Percentiles rank a stretch among this genome's conserved stretches.
phyloP scores from a whole-genome alignment of 805 yeast genomes.

The Barnettozyma populi region DNA sequence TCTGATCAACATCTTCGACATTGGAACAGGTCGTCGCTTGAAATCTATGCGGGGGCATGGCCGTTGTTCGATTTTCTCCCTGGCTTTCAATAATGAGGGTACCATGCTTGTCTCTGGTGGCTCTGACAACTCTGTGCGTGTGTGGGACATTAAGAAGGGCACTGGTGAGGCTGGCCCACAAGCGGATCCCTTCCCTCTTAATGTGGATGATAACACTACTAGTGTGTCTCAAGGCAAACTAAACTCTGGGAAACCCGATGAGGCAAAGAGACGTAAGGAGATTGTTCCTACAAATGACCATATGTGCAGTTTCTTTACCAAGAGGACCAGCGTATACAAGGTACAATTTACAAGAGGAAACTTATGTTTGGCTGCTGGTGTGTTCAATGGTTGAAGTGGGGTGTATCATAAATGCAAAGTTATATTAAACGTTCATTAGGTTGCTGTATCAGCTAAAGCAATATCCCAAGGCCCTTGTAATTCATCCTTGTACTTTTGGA shows the following conservation, averaged over 20 bases:
- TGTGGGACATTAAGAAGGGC: conserved; percentile 90
- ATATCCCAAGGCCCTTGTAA: conserved; percentile 93
- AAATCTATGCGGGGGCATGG: conserved; percentile 97
- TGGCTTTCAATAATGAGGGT: conserved; percentile 83
- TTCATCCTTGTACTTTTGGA: conserved; percentile 80
- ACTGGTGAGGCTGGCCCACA: conserved; percentile 74
- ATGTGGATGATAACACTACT: conserved; percentile 29
- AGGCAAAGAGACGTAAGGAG: conserved; percentile 54
- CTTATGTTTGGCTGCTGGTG: conserved; percentile 90
- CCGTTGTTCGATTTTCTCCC: conserved; percentile 73
- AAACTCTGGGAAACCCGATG: conserved; percentile 35
- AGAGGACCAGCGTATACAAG: conserved; percentile 88
- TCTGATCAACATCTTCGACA: conserved; percentile 86
- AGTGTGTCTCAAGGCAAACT: conserved; percentile 17
- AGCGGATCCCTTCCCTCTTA: conserved; percentile 60
- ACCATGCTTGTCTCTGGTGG: conserved; percentile 86
- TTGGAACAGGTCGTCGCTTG: conserved; percentile 81
- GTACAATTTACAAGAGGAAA: conserved; percentile 90
- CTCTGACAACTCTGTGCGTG: conserved; percentile 87
- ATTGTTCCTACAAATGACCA: conserved; percentile 84
- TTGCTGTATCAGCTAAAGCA: conserved; percentile 56
- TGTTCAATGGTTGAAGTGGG: conserved; percentile 38
- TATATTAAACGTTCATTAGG: conserved; percentile 1
- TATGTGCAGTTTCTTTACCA: conserved; percentile 89
- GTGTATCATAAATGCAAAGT: neutral